Evolutionary conservation across 768 basidiomycete species (phyloP).

Genomic region (Panaeolus cyanescens): DNA sequence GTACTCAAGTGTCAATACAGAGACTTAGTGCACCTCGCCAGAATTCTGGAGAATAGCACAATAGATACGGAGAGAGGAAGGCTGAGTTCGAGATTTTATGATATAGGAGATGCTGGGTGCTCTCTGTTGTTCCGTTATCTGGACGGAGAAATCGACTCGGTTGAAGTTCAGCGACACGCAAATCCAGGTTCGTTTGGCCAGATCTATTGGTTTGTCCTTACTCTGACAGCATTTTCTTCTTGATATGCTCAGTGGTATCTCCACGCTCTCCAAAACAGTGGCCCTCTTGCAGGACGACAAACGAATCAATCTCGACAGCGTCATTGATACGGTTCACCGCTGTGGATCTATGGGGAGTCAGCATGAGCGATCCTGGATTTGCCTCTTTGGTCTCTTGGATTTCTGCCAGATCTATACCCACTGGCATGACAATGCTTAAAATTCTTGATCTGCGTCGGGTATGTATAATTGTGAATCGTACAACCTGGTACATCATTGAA

Average conservation of each 20-base stretch:
- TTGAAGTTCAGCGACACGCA: neutral
- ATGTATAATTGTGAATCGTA: neutral
- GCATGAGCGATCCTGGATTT: neutral
- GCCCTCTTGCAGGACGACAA: neutral
- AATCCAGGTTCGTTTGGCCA: neutral
- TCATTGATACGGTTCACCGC: neutral
- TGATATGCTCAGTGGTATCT: neutral
- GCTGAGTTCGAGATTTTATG: neutral
- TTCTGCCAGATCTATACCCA: neutral
- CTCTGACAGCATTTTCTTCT: neutral
- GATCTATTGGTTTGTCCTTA: neutral
- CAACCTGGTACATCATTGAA: neutral
- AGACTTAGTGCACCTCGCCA: neutral
- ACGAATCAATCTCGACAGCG: neutral
- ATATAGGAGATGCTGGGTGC: neutral
- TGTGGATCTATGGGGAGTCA: neutral
- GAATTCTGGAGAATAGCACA: neutral
- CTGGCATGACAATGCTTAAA: neutral
- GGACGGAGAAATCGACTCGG: neutral
- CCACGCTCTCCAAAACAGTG: neutral
- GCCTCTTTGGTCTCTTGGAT: neutral
- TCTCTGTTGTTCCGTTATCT: neutral
- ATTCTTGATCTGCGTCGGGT: neutral
- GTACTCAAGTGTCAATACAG: neutral
- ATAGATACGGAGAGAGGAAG: neutral